These are phyloP conservation scores for Aspergillus viridinutans DNA, from an alignment of 2,329 filamentous ascomycete species.

Conservation along the genomic window DNA sequence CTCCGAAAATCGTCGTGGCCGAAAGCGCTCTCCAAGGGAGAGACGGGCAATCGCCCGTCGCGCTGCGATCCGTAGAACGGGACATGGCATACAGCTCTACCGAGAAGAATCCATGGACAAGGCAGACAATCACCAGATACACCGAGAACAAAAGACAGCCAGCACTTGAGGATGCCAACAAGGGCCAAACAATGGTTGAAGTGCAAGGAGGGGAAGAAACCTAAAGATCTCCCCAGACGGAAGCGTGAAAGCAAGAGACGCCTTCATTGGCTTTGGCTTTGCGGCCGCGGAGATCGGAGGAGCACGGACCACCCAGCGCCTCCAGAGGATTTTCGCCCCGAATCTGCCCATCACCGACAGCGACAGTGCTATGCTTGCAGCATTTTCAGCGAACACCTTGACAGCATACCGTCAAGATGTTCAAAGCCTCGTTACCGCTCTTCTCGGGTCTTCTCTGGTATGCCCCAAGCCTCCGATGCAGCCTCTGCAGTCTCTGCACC, in stretches of 20 bases:
- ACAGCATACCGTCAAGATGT: conserved; percentile 56
- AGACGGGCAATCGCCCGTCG: conserved; percentile 42
- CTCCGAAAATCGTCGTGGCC: conserved; percentile 68
- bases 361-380: conserved; percentile 5
- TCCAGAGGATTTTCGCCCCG: conserved; percentile 19
- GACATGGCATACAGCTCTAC: conserved; percentile 17
- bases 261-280: conserved; percentile 19
- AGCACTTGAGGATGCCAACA: not conserved
- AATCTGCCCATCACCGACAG: not conserved
- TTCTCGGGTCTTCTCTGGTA: conserved; percentile 81
- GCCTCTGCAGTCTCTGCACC: not conserved
- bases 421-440: conserved; percentile 72
- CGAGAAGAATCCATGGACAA: conserved; percentile 21
- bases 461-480: conserved; percentile 9
- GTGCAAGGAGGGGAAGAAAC: not conserved
- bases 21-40: conserved; percentile 66
- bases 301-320: conserved; percentile 17
- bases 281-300: conserved; percentile 18
- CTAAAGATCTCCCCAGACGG: not conserved
- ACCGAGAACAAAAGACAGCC: not conserved
- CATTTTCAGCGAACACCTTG: conserved; percentile 8
- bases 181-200: not conserved
- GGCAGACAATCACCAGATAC: conserved; percentile 3
- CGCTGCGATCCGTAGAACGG: conserved; percentile 37
- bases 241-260: conserved; percentile 11